Evolutionary conservation across 2,329 filamentous ascomycete species (phyloP).

Genomic region (Madurella mycetomatis): DNA sequence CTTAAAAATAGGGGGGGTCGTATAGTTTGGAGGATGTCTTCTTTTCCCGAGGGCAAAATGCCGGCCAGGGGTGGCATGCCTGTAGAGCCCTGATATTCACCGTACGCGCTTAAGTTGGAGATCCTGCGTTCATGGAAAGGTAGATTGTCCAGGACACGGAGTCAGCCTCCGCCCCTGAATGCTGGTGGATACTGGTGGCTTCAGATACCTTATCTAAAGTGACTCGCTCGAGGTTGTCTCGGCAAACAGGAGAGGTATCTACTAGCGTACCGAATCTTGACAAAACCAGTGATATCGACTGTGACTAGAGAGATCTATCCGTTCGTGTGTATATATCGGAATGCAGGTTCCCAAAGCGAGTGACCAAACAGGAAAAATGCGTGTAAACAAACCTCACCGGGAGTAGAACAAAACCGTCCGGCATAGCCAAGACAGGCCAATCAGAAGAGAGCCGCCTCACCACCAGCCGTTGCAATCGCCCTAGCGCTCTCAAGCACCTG

Average conservation of each 20-base stretch:
- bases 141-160: too few relatives aligned
- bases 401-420: not conserved
- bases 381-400: not conserved
- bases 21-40: too few relatives aligned
- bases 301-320: not conserved
- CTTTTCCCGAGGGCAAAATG: too few relatives aligned
- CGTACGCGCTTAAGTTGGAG: too few relatives aligned
- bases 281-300: not conserved
- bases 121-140: too few relatives aligned
- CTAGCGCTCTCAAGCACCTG: conserved; percentile 13
- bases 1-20: too few relatives aligned
- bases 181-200: too few relatives aligned
- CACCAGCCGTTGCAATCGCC: not conserved
- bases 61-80: too few relatives aligned
- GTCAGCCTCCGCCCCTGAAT: too few relatives aligned
- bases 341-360: not conserved
- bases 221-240: too few relatives aligned
- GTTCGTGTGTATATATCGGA: not conserved
- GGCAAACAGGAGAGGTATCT: not conserved
- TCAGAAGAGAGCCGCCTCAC: not conserved
- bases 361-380: not conserved
- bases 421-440: not conserved
- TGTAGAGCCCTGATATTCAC: too few relatives aligned
- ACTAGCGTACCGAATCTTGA: not conserved
- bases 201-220: too few relatives aligned